Evolutionary conservation across 768 basidiomycete genomes (phyloP).

Genomic region (Termitomyces eurrhizus): DNA sequence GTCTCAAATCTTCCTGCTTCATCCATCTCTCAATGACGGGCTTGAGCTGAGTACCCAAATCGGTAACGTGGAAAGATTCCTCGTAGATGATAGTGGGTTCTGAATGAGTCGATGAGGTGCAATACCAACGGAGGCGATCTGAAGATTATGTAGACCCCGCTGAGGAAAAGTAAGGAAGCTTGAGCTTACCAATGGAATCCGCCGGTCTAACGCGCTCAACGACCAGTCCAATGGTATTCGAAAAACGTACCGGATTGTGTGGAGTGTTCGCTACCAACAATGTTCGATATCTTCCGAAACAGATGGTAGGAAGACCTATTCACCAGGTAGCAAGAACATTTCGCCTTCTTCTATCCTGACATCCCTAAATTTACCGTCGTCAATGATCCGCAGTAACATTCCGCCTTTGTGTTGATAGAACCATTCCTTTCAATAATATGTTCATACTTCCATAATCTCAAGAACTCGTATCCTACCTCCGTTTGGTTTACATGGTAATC

Average conservation of each 20-base stretch:
- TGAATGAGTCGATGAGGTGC: slow-evolving; percentile 53
- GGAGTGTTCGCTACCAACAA: slow-evolving; percentile 76
- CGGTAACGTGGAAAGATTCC: slow-evolving; percentile 82
- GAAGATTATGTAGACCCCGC: background rate
- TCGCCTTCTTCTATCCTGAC: slow-evolving; percentile 91
- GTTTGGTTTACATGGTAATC: slow-evolving; percentile 97
- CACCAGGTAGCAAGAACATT: slow-evolving; percentile 94
- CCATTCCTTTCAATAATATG: slow-evolving; percentile 93
- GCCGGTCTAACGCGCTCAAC: slow-evolving; percentile 81
- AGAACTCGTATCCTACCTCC: slow-evolving; percentile 47
- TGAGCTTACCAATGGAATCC: slow-evolving; percentile 65
- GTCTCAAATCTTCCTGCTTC: slow-evolving; percentile 64
- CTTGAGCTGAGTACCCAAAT: slow-evolving; percentile 92
- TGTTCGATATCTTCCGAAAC: background rate
- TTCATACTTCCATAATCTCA: background rate
- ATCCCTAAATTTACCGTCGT: slow-evolving; percentile 76
- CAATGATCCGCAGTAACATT: slow-evolving; percentile 87
- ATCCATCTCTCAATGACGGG: slow-evolving; percentile 87
- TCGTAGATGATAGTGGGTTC: slow-evolving; percentile 77
- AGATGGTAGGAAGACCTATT: slow-evolving; percentile 13
- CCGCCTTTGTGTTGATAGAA: slow-evolving; percentile 96
- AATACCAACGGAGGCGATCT: slow-evolving; percentile 87
- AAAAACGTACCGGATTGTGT: slow-evolving; percentile 91
- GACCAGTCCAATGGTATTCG: slow-evolving; percentile 88
- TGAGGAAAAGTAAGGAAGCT: background rate